Evolutionary conservation across 1,284 basidiomycete genomes (phyloP).

Genomic region (Dichomitus squalens): DNA sequence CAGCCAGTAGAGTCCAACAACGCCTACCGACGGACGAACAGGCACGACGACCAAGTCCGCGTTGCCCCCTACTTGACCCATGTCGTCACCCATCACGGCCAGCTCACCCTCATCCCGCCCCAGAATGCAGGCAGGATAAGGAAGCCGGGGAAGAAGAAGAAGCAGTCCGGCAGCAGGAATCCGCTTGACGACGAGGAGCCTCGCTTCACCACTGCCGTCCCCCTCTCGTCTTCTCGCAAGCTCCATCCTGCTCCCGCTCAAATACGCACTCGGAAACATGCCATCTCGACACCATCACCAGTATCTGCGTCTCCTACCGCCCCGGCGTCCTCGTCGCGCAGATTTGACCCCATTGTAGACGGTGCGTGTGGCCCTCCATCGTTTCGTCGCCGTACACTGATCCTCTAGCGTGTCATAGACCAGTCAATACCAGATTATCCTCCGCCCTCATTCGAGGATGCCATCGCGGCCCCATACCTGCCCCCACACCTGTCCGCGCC

Average conservation of each 20-base stretch:
- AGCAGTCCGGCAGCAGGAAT: conserved; percentile 10
- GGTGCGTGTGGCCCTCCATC: conserved; percentile 16
- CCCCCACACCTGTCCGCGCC: conserved; percentile 19
- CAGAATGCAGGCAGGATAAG: conserved; percentile 57
- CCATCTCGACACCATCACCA: conserved; percentile 19
- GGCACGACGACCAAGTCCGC: conserved; percentile 38
- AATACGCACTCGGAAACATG: conserved; percentile 28
- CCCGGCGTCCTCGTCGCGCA: background rate
- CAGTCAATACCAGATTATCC: conserved; percentile 55
- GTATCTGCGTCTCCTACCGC: conserved; percentile 10
- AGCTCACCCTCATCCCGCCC: conserved; percentile 49
- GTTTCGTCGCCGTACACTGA: background rate
- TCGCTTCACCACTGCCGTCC: conserved; percentile 38
- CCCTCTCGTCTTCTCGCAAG: conserved; percentile 30
- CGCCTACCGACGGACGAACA: conserved; percentile 9
- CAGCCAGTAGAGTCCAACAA: conserved; percentile 10
- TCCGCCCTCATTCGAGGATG: conserved; percentile 60
- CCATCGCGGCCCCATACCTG: conserved; percentile 37
- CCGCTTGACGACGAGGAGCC: conserved; percentile 32
- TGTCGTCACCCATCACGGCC: conserved; percentile 55
- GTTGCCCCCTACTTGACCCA: conserved; percentile 62
- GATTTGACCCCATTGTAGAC: conserved; percentile 17
- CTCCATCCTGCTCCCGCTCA: conserved; percentile 30
- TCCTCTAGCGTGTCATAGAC: conserved; percentile 12
- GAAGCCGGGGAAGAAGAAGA: conserved; percentile 36